Evolutionary conservation across 805 yeast genomes (phyloP).

Genomic region (Candida pseudofarinosa): DNA sequence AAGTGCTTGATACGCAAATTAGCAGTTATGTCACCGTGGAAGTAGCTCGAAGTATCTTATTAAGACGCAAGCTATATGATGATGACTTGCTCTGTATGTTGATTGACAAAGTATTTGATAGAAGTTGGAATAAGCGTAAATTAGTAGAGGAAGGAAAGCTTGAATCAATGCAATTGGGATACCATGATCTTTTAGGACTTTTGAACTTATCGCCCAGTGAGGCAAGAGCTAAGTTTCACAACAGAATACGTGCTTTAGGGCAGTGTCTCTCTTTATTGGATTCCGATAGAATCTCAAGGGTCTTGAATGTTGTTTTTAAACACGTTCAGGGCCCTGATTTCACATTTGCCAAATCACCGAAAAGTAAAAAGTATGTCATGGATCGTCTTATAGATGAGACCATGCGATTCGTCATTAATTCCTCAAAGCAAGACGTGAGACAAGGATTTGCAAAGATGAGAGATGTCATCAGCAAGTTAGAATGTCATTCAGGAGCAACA

Average conservation of each 20-base stretch:
- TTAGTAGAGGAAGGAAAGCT: neutral
- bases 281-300: conserved; percentile 11
- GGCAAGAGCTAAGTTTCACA: conserved; percentile 22
- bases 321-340: conserved; percentile 7
- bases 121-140: neutral
- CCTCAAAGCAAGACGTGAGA: conserved; percentile 4
- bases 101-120: conserved; percentile 3
- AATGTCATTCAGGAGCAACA: conserved; percentile 9
- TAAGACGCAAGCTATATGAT: conserved; percentile 9
- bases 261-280: conserved; percentile 24
- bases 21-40: conserved; percentile 5
- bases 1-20: conserved; percentile 1
- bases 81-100: conserved; percentile 3
- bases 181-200: neutral
- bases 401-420: conserved; percentile 13
- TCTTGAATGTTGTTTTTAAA: conserved; percentile 13
- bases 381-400: conserved; percentile 14
- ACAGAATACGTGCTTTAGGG: conserved; percentile 23
- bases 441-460: conserved; percentile 15
- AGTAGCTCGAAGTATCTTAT: conserved; percentile 3
- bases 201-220: conserved; percentile 1
- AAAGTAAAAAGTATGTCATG: conserved; percentile 13
- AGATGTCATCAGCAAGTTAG: conserved; percentile 14
- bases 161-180: neutral
- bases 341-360: conserved; percentile 7